Evolutionary conservation across 1,284 basidiomycete genomes (phyloP), one percentile per base, ranked within the genome.

Genomic region (Chiua sp.): DNA sequence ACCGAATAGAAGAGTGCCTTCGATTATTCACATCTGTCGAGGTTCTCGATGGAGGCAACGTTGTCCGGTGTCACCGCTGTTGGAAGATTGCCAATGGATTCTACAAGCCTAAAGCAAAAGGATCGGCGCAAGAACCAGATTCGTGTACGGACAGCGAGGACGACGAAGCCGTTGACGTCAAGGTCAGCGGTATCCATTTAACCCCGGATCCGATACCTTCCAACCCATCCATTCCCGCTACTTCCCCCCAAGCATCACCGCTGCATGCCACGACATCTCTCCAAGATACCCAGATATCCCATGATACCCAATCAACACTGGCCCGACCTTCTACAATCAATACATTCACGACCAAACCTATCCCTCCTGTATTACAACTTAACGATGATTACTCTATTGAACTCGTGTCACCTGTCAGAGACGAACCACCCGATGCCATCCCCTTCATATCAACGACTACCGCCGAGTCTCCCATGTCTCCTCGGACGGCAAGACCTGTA

Each of bases 1-100:
- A 67, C 32, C 48, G 61, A 39, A 70, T 68, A 3, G 89, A 90
- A 67, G 88, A 91, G 59, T 93, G 92, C 63, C 76, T 98, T 60
- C 82, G 88, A 61, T 83, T 91, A 75, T 98, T 98, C 74, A 98
- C 94, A 0, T 82, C 89, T 5, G 94, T 97, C 23, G 96, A 98
- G 71, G 86, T 94, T 10, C 78, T 98, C 33, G 93, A 98, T 65
- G 94, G 94, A 1, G 94, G 97, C 66, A 98, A 98, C 69, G 91
- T 90, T 78, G 96, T 98, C 62, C 93, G 94, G 0, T 98, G 96
- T 74, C 84, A 92, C 66, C 84, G 91, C 59, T 98, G 96, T 77
- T 98, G 96, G 96, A 93, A 94, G 77, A 86, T 91, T 51, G 87
- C 84, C 48, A 87, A 93, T 67, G 90, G 90, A 13, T 66, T 80